Evolutionary conservation across 768 basidiomycete species (phyloP).

Genomic region (Leccinellum albellum): DNA sequence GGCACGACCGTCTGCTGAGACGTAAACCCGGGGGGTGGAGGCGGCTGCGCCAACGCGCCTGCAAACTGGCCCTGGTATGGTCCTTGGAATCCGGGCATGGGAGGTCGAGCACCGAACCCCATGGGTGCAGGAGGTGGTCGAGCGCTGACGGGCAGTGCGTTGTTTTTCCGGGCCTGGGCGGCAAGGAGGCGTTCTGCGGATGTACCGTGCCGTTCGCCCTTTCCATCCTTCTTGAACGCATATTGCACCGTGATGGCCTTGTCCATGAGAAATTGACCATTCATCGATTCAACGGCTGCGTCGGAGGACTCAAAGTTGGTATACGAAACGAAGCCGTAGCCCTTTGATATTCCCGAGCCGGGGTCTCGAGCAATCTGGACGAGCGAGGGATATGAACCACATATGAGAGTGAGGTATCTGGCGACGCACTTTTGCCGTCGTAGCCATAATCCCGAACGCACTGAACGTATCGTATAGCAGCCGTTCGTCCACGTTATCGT

Average conservation of each 20-base stretch:
- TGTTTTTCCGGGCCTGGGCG: constrained; percentile 93
- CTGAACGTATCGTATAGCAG: constrained; percentile 93
- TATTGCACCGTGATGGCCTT: constrained; percentile 97
- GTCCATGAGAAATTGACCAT: constrained; percentile 96
- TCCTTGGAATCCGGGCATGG: constrained; percentile 45
- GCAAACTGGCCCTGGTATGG: constrained; percentile 93
- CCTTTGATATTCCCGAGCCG: constrained; percentile 45
- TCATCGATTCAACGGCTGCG: constrained; percentile 95
- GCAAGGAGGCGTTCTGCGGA: constrained; percentile 95
- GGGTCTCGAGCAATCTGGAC: constrained; percentile 81
- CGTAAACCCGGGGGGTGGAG: constrained; percentile 31
- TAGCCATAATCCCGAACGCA: constrained; percentile 90
- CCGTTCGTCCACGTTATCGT: constrained; percentile 92
- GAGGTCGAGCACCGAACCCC: constrained; percentile 38
- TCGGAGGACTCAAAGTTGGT: constrained; percentile 89
- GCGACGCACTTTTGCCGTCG: constrained; percentile 69
- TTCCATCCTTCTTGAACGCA: constrained; percentile 99
- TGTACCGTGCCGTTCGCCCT: constrained; percentile 96
- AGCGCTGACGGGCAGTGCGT: constrained; percentile 74
- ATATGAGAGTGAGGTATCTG: background rate
- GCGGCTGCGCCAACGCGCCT: constrained; percentile 76
- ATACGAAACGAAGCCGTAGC: constrained; percentile 56
- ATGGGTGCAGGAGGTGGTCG: constrained; percentile 75
- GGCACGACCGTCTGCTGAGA: constrained; percentile 42
- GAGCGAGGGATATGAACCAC: background rate